Evolutionary conservation across 331 rosid species (phyloP).

Genomic region (Quercus phellos): DNA sequence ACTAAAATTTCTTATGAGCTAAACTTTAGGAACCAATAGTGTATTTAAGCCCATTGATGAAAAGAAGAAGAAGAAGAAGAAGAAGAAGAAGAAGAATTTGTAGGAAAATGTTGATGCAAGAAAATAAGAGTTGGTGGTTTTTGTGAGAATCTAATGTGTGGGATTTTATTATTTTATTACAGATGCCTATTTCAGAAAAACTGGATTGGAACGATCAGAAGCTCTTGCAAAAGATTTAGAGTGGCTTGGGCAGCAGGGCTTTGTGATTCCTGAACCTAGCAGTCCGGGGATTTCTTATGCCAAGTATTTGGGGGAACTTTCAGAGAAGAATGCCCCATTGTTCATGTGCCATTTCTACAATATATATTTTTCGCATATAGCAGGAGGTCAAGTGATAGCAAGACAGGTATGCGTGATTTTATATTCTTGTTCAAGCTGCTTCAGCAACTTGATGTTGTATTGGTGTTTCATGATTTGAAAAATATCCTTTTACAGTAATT

Average conservation of each 20-base stretch:
- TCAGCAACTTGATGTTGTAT: no score
- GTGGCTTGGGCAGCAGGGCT: slow-evolving; percentile 56
- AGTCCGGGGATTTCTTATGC: slow-evolving; percentile 64
- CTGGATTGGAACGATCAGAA: slow-evolving; percentile 78
- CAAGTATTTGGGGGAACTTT: slow-evolving; percentile 61
- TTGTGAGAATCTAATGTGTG: neutral
- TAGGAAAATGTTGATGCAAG: neutral
- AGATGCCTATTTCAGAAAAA: slow-evolving; percentile 80
- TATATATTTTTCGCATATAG: slow-evolving; percentile 70
- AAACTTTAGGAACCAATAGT: no score
- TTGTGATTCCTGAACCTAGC: slow-evolving; percentile 53
- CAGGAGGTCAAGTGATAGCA: slow-evolving; percentile 80
- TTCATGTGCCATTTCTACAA: slow-evolving; percentile 86
- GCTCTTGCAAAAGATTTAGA: slow-evolving; percentile 55
- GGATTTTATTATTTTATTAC: neutral
- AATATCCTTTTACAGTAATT: no score
- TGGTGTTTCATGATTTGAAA: no score
- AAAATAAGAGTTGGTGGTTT: neutral
- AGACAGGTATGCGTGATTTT: slow-evolving; percentile 40
- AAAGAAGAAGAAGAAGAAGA: no score
- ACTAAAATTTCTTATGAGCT: no score
- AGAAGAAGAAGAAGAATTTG: neutral
- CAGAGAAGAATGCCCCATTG: slow-evolving; percentile 56
- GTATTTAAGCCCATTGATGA: no score
- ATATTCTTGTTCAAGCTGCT: neutral